Evolutionary conservation across 208 protist genomes (phyloP), one percentile per base, ranked within the genome.

Genomic region (Crithidia fasciculata): DNA sequence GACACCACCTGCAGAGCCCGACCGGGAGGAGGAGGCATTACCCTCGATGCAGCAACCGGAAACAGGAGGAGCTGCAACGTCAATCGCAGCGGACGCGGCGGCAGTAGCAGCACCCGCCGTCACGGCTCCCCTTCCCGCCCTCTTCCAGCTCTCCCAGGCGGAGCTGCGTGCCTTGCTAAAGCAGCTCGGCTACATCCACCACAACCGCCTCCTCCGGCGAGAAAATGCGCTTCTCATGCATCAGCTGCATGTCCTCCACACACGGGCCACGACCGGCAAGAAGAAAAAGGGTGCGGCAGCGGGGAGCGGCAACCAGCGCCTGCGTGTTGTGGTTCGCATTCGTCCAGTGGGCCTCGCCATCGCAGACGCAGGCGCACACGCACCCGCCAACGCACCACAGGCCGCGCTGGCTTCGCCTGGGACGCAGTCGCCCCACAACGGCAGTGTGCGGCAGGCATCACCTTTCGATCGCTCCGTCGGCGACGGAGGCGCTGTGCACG

Each of bases 121-220:
- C 3, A 4, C 16, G 16, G 10, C n/a, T 16, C 49, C 40, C 18
- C 37, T 69, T 15, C 52, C 64, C 18, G 39, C 49, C 8, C 41
- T 69, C 15, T 40, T 37, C 7, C 49, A 60, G 2, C 53, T 69
- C 15, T 49, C 64, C 2, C 40, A 55, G n/a, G 41, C 3, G 3
- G 64, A 69, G 18, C n/a, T 50, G 2, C 64, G 64, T 5, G 53
- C 37, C 0, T 16, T 69, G 64, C 10, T 69, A 40, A 69, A 47
- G 41, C 64, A 69, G 64, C 9, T 69, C 8, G 64, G 64, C 40
- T 69, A 60, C 64, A 58, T 69, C 64, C 41, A 69, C 37, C 64
- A 69, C 64, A 69, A 69, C 64, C 64, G 64, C 18, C 64, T 69
- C 16, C 64, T 69, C 52, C 64, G 64, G n/a, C 64, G 64, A 12